Evolutionary conservation across 2,329 filamentous ascomycete species (phyloP).

Genomic region (Zymoseptoria brevis): DNA sequence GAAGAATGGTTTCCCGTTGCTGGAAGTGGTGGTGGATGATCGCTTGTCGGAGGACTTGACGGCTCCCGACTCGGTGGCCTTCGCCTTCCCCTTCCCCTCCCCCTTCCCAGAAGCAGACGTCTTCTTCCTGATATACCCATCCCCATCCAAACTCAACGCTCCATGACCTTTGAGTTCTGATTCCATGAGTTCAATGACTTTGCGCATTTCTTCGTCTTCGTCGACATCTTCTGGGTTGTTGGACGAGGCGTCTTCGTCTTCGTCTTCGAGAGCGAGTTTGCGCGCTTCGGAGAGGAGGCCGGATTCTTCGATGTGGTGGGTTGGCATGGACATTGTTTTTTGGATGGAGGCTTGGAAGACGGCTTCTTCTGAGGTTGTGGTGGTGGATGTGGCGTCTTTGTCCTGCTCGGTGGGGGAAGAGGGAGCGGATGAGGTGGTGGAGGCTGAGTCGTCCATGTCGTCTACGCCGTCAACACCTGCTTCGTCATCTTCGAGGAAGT

Average conservation of each 20-base stretch:
- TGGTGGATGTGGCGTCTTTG: slow-evolving; percentile 55
- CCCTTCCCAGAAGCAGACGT: slow-evolving; percentile 6
- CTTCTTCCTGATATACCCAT: slow-evolving; percentile 11
- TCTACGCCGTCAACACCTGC: slow-evolving; percentile 74
- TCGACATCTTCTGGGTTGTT: slow-evolving; percentile 25
- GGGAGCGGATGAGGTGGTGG: not conserved
- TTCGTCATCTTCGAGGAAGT: slow-evolving; percentile 78
- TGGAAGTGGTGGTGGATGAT: not conserved
- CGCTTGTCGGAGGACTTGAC: no score
- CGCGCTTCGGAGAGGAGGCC: slow-evolving; percentile 30
- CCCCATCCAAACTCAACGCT: slow-evolving; percentile 47
- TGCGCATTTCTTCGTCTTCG: slow-evolving; percentile 55
- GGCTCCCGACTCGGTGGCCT: slow-evolving; percentile 7
- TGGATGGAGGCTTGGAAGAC: slow-evolving; percentile 84
- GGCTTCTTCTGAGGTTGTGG: slow-evolving; percentile 62
- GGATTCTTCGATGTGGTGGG: slow-evolving; percentile 29
- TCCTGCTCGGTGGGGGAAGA: slow-evolving; percentile 34
- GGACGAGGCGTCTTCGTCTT: slow-evolving; percentile 23
- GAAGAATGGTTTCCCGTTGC: slow-evolving; percentile 17
- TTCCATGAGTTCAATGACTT: slow-evolving; percentile 63
- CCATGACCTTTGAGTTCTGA: slow-evolving; percentile 62
- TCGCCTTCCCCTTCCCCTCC: slow-evolving; percentile 27
- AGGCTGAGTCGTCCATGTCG: slow-evolving; percentile 40
- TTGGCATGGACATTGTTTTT: slow-evolving; percentile 73
- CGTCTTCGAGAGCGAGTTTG: slow-evolving; percentile 32